These are phyloP conservation scores for Arxiozyma heterogenica DNA, from an alignment of 1,139 yeast genomes.

Conservation along the genomic window DNA sequence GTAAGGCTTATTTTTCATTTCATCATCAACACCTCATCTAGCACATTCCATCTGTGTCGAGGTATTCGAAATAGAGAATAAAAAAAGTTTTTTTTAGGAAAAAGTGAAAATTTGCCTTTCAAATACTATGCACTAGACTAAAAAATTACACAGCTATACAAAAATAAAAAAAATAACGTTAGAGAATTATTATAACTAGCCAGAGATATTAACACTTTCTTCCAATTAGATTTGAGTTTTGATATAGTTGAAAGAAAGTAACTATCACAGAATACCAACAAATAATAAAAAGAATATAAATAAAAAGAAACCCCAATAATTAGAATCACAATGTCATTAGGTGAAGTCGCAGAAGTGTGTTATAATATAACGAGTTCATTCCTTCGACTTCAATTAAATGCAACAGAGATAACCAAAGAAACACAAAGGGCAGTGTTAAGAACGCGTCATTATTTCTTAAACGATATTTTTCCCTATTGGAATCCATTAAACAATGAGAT, in stretches of 20 bases:
- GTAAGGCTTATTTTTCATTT: too few relatives aligned
- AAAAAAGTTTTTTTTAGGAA: too few relatives aligned
- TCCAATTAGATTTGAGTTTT: too few relatives aligned
- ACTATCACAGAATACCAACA: background rate
- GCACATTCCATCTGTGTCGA: background rate
- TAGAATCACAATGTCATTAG: conserved; percentile 10
- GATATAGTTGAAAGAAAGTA: too few relatives aligned
- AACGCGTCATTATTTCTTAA: conserved; percentile 18
- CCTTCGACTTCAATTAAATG: conserved; percentile 6
- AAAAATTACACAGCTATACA: background rate
- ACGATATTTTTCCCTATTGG: conserved; percentile 26
- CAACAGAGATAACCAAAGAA: conserved; percentile 15
- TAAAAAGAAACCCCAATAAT: background rate
- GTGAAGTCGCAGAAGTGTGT: conserved; percentile 22
- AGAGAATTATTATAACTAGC: background rate
- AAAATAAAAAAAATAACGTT: too few relatives aligned
- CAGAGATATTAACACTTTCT: background rate
- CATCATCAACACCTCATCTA: background rate
- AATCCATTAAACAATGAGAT: conserved; percentile 26
- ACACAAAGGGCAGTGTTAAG: conserved; percentile 25
- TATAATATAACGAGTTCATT: conserved; percentile 24
- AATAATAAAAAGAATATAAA: too few relatives aligned
- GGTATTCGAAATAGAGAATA: background rate
- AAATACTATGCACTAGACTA: background rate
- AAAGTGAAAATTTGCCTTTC: background rate